Evolutionary conservation across 2,329 filamentous ascomycete species (phyloP), one percentile per base, ranked within the genome.

Genomic region (Chaetothyriales sp.): DNA sequence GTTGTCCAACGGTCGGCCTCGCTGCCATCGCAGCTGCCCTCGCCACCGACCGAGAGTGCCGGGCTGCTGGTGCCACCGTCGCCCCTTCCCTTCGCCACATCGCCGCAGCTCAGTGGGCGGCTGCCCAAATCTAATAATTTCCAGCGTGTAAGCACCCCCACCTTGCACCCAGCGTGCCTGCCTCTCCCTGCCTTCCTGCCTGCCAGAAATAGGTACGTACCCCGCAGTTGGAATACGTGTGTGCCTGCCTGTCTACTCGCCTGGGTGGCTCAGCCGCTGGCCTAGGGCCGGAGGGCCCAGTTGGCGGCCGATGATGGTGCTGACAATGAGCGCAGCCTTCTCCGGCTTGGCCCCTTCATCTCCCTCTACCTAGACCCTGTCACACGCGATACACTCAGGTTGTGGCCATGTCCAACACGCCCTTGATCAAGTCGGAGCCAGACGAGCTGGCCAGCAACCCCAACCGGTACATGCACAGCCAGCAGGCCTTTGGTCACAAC

Each of bases 401-500:
- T 6, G 3, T 25, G 22, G 54, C 47, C 50, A 79, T 79, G 75
- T 72, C 71, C 58, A 68, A 69, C 53, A 72, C 74, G 62, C 75
- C 78, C 49, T 83, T 74, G 66, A 83, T 84, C 68, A 84, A 84
- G 70, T 74, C 76, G 67, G 79, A 84, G 65, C 75, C 78, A 54
- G 76, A 82, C 66, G 79, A 83, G 56, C 75, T 76, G 62, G 69
- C 70, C 60, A 81, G 75, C 68, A 72, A 75, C 62, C 62, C 61
- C n/a, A 62, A 66, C 51, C 65, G 64, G 47, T 76, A 72, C 64
- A 70, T 73, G 60, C 68, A 70, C 61, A 58, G 53, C 47, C 42
- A 26, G 18, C 32, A 39, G 32, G 32, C 10, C 2, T 59, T 51
- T 49, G 51, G 51, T 32, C 51, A 52, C 32, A 48, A 52, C 39